These are phyloP conservation scores for Grifola frondosa DNA, from an alignment of 1,284 basidiomycete genomes.

Conservation along the genomic window DNA sequence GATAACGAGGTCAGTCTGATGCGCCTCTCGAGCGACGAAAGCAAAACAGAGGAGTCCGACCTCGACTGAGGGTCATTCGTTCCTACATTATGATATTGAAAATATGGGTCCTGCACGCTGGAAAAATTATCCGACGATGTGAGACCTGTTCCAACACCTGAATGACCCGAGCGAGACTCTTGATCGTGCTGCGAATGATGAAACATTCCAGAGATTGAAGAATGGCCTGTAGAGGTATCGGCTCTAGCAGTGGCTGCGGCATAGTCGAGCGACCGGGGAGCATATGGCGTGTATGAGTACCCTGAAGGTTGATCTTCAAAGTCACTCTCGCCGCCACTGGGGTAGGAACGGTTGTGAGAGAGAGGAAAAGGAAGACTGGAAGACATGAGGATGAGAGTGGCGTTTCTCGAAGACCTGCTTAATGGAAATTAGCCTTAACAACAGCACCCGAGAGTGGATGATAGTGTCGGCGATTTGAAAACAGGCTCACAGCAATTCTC, in stretches of 20 bases:
- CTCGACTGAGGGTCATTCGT: too few relatives aligned
- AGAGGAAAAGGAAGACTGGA: conserved; percentile 20
- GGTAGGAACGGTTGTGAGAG: conserved; percentile 22
- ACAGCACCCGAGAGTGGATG: conserved; percentile 18
- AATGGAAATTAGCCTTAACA: conserved; percentile 13
- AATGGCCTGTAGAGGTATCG: conserved; percentile 11
- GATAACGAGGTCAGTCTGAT: too few relatives aligned
- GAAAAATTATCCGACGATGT: too few relatives aligned
- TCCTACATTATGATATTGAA: too few relatives aligned
- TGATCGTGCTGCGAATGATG: conserved; percentile 19
- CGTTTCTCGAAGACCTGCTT: background rate
- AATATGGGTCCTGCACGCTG: too few relatives aligned
- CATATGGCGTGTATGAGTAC: conserved; percentile 14
- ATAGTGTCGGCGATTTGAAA: conserved; percentile 13
- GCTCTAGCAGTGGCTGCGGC: conserved; percentile 14
- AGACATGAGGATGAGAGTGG: conserved; percentile 17
- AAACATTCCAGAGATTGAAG: conserved; percentile 21
- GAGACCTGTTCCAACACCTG: conserved; percentile 13
- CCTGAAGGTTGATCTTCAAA: too few relatives aligned
- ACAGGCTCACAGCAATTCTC: too few relatives aligned
- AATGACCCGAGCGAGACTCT: conserved; percentile 11
- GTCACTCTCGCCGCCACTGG: too few relatives aligned
- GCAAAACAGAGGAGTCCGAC: too few relatives aligned
- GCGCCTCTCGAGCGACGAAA: too few relatives aligned
- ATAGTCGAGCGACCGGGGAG: conserved; percentile 8